phyloP scores from a whole-genome alignment of 805 yeast species.

The Phaffomyces thermotolerans region DNA sequence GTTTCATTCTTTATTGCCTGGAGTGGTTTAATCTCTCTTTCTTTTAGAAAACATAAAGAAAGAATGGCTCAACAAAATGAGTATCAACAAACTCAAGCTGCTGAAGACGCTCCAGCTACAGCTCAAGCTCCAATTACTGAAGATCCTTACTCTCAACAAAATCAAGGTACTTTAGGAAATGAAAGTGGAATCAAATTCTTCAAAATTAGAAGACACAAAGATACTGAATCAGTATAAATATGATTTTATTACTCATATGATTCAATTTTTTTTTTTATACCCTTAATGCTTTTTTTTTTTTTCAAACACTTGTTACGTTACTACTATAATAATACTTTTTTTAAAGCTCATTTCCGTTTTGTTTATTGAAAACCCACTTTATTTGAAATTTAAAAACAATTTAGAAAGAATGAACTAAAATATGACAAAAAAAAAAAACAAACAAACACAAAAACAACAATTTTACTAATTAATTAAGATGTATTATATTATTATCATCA shows the following conservation, averaged over 20 bases:
- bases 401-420: no score
- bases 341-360: no score
- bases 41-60: conserved; percentile 45
- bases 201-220: conserved; percentile 55
- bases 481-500: no score
- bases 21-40: conserved; percentile 39
- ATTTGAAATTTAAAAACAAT: no score
- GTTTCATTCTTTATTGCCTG: conserved; percentile 46
- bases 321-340: no score
- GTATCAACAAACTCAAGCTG: conserved; percentile 5
- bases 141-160: conserved; percentile 23
- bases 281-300: background rate
- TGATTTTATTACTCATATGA: background rate
- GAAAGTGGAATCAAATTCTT: conserved; percentile 66
- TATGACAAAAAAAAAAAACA: no score
- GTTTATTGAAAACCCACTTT: no score
- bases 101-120: background rate
- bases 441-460: no score
- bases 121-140: conserved; percentile 17
- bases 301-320: no score
- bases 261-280: background rate
- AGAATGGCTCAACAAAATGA: conserved; percentile 28
- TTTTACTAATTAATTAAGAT: no score
- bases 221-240: conserved; percentile 31
- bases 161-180: conserved; percentile 26